A percentile compares a stretch with the other conserved stretches of the same genome.
These are phyloP conservation scores for Polysphondylium violaceum DNA, from an alignment of 78 protist genomes.

Conservation along the genomic window DNA sequence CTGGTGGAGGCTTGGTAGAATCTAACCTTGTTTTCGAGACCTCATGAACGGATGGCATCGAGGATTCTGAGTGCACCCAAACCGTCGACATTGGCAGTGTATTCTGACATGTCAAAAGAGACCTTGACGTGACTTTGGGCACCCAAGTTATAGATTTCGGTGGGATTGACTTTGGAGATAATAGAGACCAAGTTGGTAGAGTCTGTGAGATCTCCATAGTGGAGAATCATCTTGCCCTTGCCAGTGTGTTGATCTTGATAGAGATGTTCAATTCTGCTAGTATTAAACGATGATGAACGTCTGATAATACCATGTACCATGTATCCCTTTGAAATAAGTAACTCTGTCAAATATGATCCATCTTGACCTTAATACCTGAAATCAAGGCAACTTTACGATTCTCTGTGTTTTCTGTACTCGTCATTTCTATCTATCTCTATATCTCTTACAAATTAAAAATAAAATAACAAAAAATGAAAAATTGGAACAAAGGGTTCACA, in stretches of 20 bases:
- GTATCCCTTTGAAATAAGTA: conserved; percentile 93
- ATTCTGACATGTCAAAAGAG: conserved; percentile 95
- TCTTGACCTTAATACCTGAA: conserved; percentile 97
- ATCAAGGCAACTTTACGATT: conserved; percentile 93
- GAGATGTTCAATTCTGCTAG: conserved; percentile 92
- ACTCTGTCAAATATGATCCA: conserved; percentile 96
- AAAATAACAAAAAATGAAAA: too few relatives aligned
- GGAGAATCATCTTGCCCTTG: conserved; percentile 60
- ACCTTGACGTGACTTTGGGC: conserved; percentile 92
- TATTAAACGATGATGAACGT: conserved; percentile 92
- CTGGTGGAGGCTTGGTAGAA: conserved; percentile 96
- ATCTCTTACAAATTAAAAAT: too few relatives aligned
- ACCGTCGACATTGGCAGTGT: conserved; percentile 95
- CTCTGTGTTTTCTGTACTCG: too few relatives aligned
- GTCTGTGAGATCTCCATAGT: conserved; percentile 96
- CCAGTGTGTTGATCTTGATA: conserved; percentile 27
- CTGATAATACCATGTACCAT: conserved; percentile 96
- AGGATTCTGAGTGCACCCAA: conserved; percentile 93
- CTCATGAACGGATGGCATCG: conserved; percentile 94
- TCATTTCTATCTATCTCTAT: too few relatives aligned
- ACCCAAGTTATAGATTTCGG: conserved; percentile 93
- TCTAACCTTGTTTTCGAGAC: conserved; percentile 59
- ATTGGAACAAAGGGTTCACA: too few relatives aligned
- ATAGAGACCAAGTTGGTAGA: conserved; percentile 74
- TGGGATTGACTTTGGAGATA: conserved; percentile 84